A percentile compares a stretch with the other conserved stretches of the same genome.
Evolutionary conservation across 1,284 basidiomycete genomes (phyloP).

Genomic region (Leccinum colubrinum): DNA sequence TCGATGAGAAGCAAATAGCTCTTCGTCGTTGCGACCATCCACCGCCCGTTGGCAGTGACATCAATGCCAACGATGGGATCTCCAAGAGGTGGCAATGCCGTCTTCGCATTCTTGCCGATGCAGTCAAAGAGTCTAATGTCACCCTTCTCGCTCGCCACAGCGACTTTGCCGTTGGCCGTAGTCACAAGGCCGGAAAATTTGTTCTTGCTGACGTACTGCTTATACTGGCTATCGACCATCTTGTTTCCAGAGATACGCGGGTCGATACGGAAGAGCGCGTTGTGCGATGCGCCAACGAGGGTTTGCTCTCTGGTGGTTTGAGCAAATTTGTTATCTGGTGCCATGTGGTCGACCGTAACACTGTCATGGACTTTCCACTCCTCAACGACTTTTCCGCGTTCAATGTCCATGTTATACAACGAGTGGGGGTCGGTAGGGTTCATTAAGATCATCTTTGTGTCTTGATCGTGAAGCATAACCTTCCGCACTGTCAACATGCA

Average conservation of each 20-base stretch:
- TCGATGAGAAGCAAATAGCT: constrained; percentile 95
- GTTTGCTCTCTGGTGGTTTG: constrained; percentile 94
- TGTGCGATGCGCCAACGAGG: constrained; percentile 90
- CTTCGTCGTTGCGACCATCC: constrained; percentile 95
- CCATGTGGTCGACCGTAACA: constrained; percentile 84
- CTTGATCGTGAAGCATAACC: constrained; percentile 98
- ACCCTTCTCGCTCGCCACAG: constrained; percentile 94
- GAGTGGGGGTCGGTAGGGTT: constrained; percentile 84
- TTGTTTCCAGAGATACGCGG: constrained; percentile 90
- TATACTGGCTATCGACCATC: constrained; percentile 93
- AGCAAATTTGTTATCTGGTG: constrained; percentile 94
- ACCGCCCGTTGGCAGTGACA: constrained; percentile 92
- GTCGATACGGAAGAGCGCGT: constrained; percentile 96
- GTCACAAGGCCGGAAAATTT: constrained; percentile 94
- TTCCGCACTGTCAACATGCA: constrained; percentile 33
- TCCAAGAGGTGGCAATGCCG: constrained; percentile 92
- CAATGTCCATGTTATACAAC: constrained; percentile 91
- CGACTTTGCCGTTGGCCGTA: constrained; percentile 84
- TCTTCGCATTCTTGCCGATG: constrained; percentile 99
- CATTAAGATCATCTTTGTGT: constrained; percentile 93
- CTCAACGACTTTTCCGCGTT: constrained; percentile 95
- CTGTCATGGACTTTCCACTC: constrained; percentile 97
- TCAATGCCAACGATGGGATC: constrained; percentile 96
- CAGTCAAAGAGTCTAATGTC: constrained; percentile 95
- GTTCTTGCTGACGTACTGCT: constrained; percentile 95